Evolutionary conservation across 139 green algal genomes (phyloP).

Genomic region (Chlamydomonas urium): DNA sequence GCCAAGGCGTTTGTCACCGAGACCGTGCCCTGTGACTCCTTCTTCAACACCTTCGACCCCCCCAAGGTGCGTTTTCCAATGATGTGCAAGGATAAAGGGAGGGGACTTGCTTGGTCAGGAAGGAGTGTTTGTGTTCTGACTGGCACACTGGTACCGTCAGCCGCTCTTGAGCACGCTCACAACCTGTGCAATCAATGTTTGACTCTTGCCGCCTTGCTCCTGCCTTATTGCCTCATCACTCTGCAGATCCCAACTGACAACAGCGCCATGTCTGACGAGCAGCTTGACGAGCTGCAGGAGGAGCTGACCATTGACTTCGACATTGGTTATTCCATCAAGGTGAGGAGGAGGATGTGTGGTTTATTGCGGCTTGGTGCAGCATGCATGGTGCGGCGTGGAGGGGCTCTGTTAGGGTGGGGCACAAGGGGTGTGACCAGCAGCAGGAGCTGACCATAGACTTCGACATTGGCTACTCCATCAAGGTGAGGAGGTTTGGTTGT

Average conservation of each 20-base stretch:
- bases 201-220: too few species aligned
- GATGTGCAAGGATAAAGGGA: too few species aligned
- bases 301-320: slow-evolving; percentile 39
- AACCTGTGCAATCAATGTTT: too few species aligned
- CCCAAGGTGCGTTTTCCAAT: slow-evolving; percentile 36
- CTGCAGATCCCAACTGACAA: slow-evolving; percentile 31
- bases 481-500: background rate
- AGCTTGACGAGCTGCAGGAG: slow-evolving; percentile 37
- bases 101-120: too few species aligned
- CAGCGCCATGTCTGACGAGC: slow-evolving; percentile 23
- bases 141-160: too few species aligned
- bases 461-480: slow-evolving; percentile 35
- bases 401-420: background rate
- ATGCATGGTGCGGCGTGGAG: background rate
- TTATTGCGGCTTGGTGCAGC: background rate
- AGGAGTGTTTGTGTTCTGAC: too few species aligned
- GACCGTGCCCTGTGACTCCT: slow-evolving; percentile 37
- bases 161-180: too few species aligned
- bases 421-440: slow-evolving; percentile 13
- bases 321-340: slow-evolving; percentile 42
- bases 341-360: slow-evolving; percentile 3
- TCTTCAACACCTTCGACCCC: slow-evolving; percentile 49
- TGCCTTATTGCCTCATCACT: background rate
- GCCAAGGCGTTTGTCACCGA: slow-evolving; percentile 37
- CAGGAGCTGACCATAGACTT: slow-evolving; percentile 33